Conservation (phyloP, 2,329 filamentous ascomycete genomes). For the Rhynchosporium secalis region DNA sequence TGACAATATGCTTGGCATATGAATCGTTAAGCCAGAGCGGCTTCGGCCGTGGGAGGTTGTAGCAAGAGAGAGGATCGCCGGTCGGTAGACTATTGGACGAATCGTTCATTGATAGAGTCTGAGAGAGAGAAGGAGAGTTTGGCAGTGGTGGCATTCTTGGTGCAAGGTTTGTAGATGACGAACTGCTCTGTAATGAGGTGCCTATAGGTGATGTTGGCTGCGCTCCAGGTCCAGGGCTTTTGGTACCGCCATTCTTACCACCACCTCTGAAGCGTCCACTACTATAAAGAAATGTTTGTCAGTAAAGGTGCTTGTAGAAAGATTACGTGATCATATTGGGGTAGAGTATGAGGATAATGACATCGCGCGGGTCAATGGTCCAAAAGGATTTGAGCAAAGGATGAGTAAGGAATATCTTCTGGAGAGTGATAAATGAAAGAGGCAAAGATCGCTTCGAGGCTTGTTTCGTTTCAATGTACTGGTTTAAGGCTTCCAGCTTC, state of each 20-base stretch:
- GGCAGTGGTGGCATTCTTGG: conserved; percentile 62
- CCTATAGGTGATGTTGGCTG: conserved; percentile 50
- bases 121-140: conserved; percentile 62
- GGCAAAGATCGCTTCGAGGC: not conserved
- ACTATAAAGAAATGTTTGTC: conserved; percentile 41
- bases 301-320: conserved; percentile 25
- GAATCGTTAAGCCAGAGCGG: conserved; percentile 75
- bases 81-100: conserved; percentile 37
- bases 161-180: conserved; percentile 53
- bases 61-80: conserved; percentile 56
- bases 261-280: conserved; percentile 60
- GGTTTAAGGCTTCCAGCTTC: not conserved
- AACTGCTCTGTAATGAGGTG: conserved; percentile 47
- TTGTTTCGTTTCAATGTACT: not conserved
- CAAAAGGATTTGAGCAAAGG: not conserved
- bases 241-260: conserved; percentile 52
- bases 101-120: conserved; percentile 69
- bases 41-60: conserved; percentile 64
- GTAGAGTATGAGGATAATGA: not conserved
- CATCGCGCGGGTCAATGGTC: not conserved
- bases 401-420: not conserved
- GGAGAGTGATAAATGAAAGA: not conserved
- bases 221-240: conserved; percentile 51
- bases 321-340: not conserved
- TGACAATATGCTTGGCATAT: conserved; percentile 85